phyloP scores from a whole-genome alignment of 371 early-diverging fungal species.

The Syncephalastrum racemosum region DNA sequence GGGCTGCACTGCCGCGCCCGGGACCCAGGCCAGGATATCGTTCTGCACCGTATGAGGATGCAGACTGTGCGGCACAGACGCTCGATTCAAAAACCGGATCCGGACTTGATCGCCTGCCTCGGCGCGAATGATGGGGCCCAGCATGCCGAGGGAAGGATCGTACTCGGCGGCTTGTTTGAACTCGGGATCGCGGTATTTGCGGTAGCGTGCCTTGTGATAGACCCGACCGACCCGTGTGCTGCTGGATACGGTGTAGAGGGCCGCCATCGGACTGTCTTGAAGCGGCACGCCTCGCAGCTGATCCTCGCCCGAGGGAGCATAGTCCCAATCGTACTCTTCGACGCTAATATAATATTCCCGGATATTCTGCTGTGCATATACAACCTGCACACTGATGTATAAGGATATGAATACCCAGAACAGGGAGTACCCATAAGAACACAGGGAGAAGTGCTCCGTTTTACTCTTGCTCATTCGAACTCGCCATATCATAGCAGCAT shows the following conservation, averaged over 20 bases:
- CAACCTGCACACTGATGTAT: too few species aligned
- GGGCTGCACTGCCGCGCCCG: constrained; percentile 30
- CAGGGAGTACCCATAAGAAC: too few species aligned
- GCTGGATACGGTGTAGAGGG: constrained; percentile 27
- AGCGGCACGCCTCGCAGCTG: constrained; percentile 37
- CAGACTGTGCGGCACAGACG: constrained; percentile 40
- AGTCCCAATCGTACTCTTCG: constrained; percentile 52
- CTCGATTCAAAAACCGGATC: constrained; percentile 43
- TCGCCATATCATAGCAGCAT: too few species aligned
- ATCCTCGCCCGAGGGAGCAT: constrained; percentile 45
- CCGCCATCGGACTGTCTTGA: constrained; percentile 20
- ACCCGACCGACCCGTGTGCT: constrained; percentile 36
- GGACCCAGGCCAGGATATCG: constrained; percentile 6
- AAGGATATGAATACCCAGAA: too few species aligned
- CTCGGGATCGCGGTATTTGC: constrained; percentile 40
- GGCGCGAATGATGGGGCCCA: constrained; percentile 54
- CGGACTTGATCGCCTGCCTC: constrained; percentile 51
- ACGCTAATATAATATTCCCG: constrained; percentile 51
- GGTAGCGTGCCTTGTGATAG: constrained; percentile 44
- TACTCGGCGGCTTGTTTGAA: constrained; percentile 31
- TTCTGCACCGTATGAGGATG: constrained; percentile 39
- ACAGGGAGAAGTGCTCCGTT: too few species aligned
- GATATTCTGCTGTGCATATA: not conserved
- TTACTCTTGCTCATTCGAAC: too few species aligned
- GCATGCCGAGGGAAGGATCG: constrained; percentile 38